These are phyloP conservation scores for Cenchrus purpureus DNA, from an alignment of 176 grass and related monocot genomes.

Conservation along the genomic window DNA sequence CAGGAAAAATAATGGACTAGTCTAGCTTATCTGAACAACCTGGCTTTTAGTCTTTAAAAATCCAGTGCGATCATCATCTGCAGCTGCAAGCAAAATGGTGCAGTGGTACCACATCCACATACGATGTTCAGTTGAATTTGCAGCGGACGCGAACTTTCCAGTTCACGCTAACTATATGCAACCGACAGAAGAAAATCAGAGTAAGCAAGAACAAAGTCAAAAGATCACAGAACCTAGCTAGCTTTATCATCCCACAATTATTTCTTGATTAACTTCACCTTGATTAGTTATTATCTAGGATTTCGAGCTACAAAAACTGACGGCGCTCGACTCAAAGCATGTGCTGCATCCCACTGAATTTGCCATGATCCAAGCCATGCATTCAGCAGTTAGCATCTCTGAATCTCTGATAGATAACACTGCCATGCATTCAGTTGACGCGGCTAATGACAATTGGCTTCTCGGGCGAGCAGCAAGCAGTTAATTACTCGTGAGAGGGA, in stretches of 20 bases:
- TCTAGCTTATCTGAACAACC: slow-evolving; percentile 53
- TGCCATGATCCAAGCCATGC: neutral
- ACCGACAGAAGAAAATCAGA: neutral
- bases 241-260: neutral
- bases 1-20: slow-evolving; percentile 47
- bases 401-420: neutral
- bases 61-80: slow-evolving; percentile 10
- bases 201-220: neutral
- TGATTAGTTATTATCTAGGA: neutral
- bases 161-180: neutral
- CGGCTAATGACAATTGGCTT: slow-evolving; percentile 5
- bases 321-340: neutral
- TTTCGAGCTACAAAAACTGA: too few species aligned
- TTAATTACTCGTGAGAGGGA: neutral
- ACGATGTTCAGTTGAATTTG: slow-evolving; percentile 37
- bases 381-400: neutral
- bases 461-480: neutral
- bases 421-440: neutral
- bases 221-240: neutral
- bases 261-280: neutral
- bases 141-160: neutral
- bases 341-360: slow-evolving; percentile 1
- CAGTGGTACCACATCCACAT: slow-evolving; percentile 11
- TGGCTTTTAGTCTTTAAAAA: slow-evolving; percentile 58
- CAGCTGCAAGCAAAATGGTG: slow-evolving; percentile 30